phyloP scores from a whole-genome alignment of 768 basidiomycete genomes.

The Epithele typhae region DNA sequence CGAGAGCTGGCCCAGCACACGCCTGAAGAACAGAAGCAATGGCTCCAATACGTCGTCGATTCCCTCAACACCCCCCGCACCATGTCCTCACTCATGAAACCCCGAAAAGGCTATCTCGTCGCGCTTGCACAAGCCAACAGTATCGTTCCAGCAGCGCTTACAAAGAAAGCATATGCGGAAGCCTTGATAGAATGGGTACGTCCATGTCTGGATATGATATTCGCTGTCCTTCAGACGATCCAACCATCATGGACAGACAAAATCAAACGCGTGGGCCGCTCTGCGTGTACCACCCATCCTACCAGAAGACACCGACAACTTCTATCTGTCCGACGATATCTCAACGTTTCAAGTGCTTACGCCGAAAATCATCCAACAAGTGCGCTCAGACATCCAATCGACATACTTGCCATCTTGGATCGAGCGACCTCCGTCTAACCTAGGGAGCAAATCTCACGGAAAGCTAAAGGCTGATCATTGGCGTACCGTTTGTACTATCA shows the following conservation, averaged over 20 bases:
- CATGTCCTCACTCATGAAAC: not conserved
- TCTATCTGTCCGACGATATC: not conserved
- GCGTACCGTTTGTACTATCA: slow-evolving; percentile 27
- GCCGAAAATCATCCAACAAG: not conserved
- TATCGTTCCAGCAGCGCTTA: not conserved
- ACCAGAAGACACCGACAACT: not conserved
- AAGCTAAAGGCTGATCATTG: slow-evolving; percentile 36
- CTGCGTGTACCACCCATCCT: not conserved
- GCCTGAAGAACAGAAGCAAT: not conserved
- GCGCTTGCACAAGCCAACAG: not conserved
- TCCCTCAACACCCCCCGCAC: not conserved
- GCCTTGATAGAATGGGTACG: not conserved
- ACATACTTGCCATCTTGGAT: slow-evolving; percentile 29
- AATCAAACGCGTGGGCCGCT: not conserved
- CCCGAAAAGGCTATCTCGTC: not conserved
- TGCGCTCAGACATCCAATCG: not conserved
- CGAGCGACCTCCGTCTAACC: slow-evolving; percentile 25
- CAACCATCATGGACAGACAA: not conserved
- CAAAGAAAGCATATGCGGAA: not conserved
- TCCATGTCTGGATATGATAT: not conserved
- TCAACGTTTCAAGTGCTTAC: not conserved
- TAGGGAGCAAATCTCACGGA: slow-evolving; percentile 27
- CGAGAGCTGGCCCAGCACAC: not conserved
- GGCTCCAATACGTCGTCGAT: not conserved
- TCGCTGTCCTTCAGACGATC: not conserved